Percentiles rank a stretch among this genome's conserved stretches.
Evolutionary conservation across 805 yeast genomes (phyloP).

Genomic region (Metschnikowia koreensis): DNA sequence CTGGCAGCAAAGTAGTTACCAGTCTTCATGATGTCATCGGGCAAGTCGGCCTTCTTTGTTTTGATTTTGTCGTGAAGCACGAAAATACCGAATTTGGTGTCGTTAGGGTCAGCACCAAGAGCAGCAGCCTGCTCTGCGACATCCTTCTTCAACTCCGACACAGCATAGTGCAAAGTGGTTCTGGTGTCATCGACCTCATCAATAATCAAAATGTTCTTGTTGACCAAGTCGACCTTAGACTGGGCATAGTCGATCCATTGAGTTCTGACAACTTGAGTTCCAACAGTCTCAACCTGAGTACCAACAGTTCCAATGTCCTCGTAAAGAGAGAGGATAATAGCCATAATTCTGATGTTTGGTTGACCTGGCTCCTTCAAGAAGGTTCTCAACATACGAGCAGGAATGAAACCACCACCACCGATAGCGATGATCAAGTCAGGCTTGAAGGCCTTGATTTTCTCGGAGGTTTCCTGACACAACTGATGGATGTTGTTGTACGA

Average conservation of each 20-base stretch:
- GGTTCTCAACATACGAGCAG: constrained; percentile 93
- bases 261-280: constrained; percentile 66
- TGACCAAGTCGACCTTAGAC: constrained; percentile 54
- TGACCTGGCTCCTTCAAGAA: constrained; percentile 84
- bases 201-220: constrained; percentile 76
- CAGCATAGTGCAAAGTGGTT: constrained; percentile 84
- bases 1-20: constrained; percentile 72
- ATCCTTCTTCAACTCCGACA: constrained; percentile 67
- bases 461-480: constrained; percentile 70
- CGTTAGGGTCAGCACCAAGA: constrained; percentile 56
- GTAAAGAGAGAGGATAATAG: constrained; percentile 87
- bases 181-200: constrained; percentile 93
- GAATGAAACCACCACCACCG: constrained; percentile 98
- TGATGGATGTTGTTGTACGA: constrained; percentile 83
- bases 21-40: constrained; percentile 56
- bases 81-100: constrained; percentile 69
- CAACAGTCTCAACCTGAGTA: constrained; percentile 18
- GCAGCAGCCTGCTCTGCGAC: constrained; percentile 58
- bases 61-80: constrained; percentile 84
- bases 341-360: constrained; percentile 91
- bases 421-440: constrained; percentile 72
- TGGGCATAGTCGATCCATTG: constrained; percentile 89
- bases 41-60: constrained; percentile 74
- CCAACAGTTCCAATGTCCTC: constrained; percentile 73
- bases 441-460: constrained; percentile 43